A percentile compares a stretch with the other conserved stretches of the same genome.
Evolutionary conservation across 768 basidiomycete species (phyloP).

Genomic region (Butyriboletus loyo): DNA sequence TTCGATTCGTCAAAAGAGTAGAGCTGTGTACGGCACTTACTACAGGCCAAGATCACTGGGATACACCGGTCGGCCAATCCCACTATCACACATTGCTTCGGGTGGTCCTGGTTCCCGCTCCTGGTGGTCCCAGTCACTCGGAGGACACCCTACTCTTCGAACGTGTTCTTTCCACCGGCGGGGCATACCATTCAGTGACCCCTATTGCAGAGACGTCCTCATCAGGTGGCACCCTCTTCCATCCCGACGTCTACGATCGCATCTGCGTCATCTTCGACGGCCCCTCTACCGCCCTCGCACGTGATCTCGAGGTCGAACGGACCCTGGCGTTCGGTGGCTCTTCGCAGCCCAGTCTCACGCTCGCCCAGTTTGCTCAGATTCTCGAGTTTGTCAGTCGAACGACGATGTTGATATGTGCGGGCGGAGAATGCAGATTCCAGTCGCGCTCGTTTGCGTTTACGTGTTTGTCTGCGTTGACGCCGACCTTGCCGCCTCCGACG

Average conservation of each 20-base stretch:
- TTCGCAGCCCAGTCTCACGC: background rate
- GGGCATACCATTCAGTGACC: constrained; percentile 2
- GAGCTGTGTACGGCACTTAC: constrained; percentile 9
- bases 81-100: constrained; percentile 12
- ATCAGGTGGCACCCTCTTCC: background rate
- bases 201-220: background rate
- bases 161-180: constrained; percentile 12
- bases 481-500: constrained; percentile 1
- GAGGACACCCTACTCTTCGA: constrained; percentile 11
- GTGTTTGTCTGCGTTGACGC: constrained; percentile 4
- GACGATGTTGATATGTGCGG: constrained; percentile 3
- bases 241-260: no score
- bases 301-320: constrained; percentile 8
- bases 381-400: constrained; percentile 7
- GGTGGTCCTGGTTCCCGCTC: background rate
- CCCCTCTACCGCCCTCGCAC: background rate
- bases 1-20: constrained; percentile 6
- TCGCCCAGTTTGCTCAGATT: constrained; percentile 4
- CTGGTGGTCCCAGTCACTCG: background rate
- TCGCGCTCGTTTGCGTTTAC: constrained; percentile 14
- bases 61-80: background rate
- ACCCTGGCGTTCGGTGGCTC: background rate
- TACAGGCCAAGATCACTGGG: background rate
- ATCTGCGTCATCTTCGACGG: background rate
- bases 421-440: constrained; percentile 10